A percentile compares a stretch with the other conserved stretches of the same genome.
phyloP scores from a whole-genome alignment of 225 moss, liverwort and hornwort genomes.

The Straminergon stramineum region DNA sequence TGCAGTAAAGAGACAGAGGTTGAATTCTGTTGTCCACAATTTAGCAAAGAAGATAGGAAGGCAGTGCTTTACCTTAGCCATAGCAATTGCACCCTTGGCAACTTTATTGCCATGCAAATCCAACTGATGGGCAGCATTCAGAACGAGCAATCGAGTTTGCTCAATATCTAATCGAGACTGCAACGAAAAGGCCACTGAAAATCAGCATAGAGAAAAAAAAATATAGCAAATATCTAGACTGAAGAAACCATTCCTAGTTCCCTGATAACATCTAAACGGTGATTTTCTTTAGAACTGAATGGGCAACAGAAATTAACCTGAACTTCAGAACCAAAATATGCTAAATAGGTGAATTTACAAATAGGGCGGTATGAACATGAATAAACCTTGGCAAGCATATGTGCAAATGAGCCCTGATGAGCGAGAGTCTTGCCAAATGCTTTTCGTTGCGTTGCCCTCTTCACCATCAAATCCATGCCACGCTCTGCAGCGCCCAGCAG shows the following conservation, averaged over 20 bases:
- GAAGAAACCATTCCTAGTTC: neutral
- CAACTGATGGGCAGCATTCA: slow-evolving; percentile 89
- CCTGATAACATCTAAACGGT: neutral
- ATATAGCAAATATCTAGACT: neutral
- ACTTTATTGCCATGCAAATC: slow-evolving; percentile 85
- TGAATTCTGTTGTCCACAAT: neutral
- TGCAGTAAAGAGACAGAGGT: neutral
- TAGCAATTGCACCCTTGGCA: slow-evolving; percentile 83
- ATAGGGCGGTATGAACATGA: neutral
- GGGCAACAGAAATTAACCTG: neutral
- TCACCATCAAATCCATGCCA: slow-evolving; percentile 77
- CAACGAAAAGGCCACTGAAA: neutral
- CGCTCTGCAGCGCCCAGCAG: slow-evolving; percentile 89
- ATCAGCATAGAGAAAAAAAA: neutral
- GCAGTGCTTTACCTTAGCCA: slow-evolving; percentile 70
- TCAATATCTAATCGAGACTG: slow-evolving; percentile 96
- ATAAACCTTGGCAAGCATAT: slow-evolving; percentile 72
- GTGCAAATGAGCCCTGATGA: slow-evolving; percentile 68
- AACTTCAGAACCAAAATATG: neutral
- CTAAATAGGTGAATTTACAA: neutral
- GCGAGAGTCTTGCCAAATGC: slow-evolving; percentile 88
- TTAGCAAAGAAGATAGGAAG: neutral
- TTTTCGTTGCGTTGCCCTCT: slow-evolving; percentile 64
- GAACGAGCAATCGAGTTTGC: slow-evolving; percentile 73
- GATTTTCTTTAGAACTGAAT: neutral